Percentiles rank a stretch among this genome's conserved stretches.
Conservation (phyloP, 176 grass and related monocot genomes). For the Aegilops sharonensis region DNA sequence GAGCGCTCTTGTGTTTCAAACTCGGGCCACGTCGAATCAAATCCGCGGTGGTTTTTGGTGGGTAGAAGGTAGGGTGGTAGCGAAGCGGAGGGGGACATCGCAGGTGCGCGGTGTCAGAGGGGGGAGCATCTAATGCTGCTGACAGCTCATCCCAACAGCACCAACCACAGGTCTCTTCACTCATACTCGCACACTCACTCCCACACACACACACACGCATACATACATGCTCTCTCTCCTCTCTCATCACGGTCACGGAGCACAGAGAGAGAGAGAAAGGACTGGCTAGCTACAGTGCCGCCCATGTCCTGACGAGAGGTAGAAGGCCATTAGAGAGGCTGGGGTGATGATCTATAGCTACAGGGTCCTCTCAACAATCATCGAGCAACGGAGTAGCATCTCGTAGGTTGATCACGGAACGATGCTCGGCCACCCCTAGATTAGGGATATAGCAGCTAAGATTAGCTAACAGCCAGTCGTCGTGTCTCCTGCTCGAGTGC, state of each 20-base stretch:
- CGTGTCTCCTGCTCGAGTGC: neutral
- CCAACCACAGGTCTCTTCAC: constrained; percentile 52
- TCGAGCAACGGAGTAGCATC: constrained; percentile 14
- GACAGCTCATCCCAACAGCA: constrained; percentile 77
- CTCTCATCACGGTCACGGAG: neutral
- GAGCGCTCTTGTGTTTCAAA: constrained; percentile 3
- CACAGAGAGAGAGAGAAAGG: neutral
- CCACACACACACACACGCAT: constrained; percentile 24
- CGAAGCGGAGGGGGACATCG: constrained; percentile 49
- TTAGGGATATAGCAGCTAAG: neutral
- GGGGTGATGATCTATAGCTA: neutral
- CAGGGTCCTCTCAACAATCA: constrained; percentile 34
- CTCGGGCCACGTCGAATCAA: neutral
- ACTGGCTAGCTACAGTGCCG: neutral
- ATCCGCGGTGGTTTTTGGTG: neutral
- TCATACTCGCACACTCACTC: constrained; percentile 33
- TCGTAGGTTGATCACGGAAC: constrained; percentile 31
- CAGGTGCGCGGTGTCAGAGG: constrained; percentile 64
- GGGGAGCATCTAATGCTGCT: constrained; percentile 86
- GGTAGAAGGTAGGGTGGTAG: constrained; percentile 7
- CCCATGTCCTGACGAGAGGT: neutral
- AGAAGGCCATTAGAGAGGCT: too few relatives aligned
- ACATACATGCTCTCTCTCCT: neutral
- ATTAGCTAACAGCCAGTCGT: neutral
- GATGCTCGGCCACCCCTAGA: constrained; percentile 14